phyloP scores from a whole-genome alignment of 2,329 filamentous ascomycete species.

The Diaporthe eres region DNA sequence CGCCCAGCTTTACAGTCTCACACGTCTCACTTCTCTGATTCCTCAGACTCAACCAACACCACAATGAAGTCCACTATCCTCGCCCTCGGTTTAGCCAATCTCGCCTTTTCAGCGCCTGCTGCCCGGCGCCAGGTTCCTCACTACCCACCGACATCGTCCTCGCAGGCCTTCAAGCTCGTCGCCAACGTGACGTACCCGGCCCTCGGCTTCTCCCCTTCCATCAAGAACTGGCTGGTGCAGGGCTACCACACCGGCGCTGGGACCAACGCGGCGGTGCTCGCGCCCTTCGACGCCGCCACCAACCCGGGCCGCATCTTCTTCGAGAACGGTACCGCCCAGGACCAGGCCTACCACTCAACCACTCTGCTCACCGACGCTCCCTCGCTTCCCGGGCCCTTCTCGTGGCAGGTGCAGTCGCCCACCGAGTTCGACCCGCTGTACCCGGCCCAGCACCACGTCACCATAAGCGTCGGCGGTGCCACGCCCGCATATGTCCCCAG shows the following conservation, averaged over 20 bases:
- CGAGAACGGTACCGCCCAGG: neutral
- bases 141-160: neutral
- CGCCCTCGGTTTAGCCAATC: neutral
- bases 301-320: conserved; percentile 4
- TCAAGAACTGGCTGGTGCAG: neutral
- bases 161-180: conserved; percentile 6
- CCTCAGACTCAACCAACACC: neutral
- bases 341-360: neutral
- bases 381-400: neutral
- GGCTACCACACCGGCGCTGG: conserved; percentile 11
- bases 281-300: conserved; percentile 1
- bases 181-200: neutral
- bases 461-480: neutral
- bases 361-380: neutral
- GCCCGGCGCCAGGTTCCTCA: neutral
- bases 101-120: neutral
- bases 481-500: neutral
- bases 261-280: conserved; percentile 8
- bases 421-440: neutral
- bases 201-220: neutral
- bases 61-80: neutral
- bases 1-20: too few relatives aligned
- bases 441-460: neutral
- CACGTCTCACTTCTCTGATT: too few relatives aligned
- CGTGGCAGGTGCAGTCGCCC: conserved; percentile 3